Evolutionary conservation across 106 monocot species (phyloP), one percentile per base, ranked within the genome.

Genomic region (Ottelia alismoides): DNA sequence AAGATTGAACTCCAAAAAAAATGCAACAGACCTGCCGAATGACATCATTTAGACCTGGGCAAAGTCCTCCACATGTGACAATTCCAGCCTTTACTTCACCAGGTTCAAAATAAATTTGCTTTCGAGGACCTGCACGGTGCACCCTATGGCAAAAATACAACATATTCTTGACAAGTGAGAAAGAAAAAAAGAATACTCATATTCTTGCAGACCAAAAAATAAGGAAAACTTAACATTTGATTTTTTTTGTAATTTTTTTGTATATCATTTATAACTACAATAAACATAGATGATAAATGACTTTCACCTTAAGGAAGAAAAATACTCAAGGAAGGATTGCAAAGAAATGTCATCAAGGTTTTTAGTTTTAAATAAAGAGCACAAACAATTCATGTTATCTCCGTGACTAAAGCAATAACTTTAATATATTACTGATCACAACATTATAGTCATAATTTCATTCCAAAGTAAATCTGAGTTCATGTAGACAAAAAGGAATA

Each of bases 31-130:
- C 61, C 61, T 61, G 61, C 11, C 61, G 27, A 22, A 61, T 61
- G 48, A 61, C 61, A 48, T 61, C 61, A 49, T 61, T 61, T 27
- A 61, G 61, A 48, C 61, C 61, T 20, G 61, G 61, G 48, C 61
- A 61, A 21, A 61, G 61, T 2, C 61, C 61, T 27, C 61, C 61
- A n/a, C n/a, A n/a, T n/a, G n/a, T n/a, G n/a, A n/a, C n/a, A n/a
- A n/a, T n/a, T n/a, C n/a, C n/a, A n/a, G 61, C 61, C 11, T 61
- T 61, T 29, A 61, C 61, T 1, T 24, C 26, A 3, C 22, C 48
- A 16, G 61, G 61, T 3, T 49, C 48, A 30, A 49, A 61, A 30
- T 49, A 61, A 16, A 61, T 61, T 45, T 61, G 47, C 49, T 61
- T 49, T 3, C 61, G n/a, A 16, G 61, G 61, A 0, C 61, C 61